These are phyloP conservation scores for Xylaria sp. DNA, from an alignment of 2,329 filamentous ascomycete species.

Conservation along the genomic window DNA sequence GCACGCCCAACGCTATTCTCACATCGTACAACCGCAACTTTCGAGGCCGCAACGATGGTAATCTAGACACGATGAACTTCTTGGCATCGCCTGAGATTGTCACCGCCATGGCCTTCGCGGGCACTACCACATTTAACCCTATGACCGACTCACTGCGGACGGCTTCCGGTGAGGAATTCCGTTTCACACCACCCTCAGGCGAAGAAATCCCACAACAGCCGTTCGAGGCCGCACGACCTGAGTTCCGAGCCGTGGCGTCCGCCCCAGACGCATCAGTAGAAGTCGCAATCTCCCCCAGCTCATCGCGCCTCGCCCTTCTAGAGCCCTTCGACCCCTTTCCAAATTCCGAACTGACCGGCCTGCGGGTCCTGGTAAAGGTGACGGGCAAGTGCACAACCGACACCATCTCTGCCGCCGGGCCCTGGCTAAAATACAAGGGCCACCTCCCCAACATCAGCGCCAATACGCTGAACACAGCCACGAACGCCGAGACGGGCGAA, in stretches of 20 bases:
- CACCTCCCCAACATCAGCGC: conserved; percentile 97
- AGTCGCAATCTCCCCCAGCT: conserved; percentile 86
- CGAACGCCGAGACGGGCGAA: conserved; percentile 91
- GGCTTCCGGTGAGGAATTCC: conserved; percentile 82
- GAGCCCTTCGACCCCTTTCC: conserved; percentile 93
- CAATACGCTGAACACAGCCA: conserved; percentile 95
- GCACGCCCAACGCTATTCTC: conserved; percentile 91
- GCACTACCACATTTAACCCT: conserved; percentile 94
- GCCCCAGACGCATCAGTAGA: conserved; percentile 74
- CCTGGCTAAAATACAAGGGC: conserved; percentile 99
- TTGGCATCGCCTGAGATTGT: conserved; percentile 96
- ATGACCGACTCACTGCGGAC: conserved; percentile 86
- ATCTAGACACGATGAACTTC: conserved; percentile 98
- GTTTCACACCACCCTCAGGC: conserved; percentile 82
- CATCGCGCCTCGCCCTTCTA: conserved; percentile 87
- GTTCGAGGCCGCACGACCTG: conserved; percentile 77
- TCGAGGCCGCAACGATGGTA: conserved; percentile 95
- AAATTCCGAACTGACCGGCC: conserved; percentile 73
- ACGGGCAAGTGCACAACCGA: conserved; percentile 98
- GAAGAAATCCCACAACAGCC: conserved; percentile 68
- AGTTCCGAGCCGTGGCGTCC: conserved; percentile 75
- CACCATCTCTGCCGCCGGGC: conserved; percentile 95
- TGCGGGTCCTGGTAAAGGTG: conserved; percentile 94
- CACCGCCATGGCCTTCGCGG: conserved; percentile 94
- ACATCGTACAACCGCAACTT: conserved; percentile 99